Evolutionary conservation across 495 filamentous ascomycete genomes (phyloP), one percentile per base, ranked within the genome.

Genomic region (Aspergillus affinis): DNA sequence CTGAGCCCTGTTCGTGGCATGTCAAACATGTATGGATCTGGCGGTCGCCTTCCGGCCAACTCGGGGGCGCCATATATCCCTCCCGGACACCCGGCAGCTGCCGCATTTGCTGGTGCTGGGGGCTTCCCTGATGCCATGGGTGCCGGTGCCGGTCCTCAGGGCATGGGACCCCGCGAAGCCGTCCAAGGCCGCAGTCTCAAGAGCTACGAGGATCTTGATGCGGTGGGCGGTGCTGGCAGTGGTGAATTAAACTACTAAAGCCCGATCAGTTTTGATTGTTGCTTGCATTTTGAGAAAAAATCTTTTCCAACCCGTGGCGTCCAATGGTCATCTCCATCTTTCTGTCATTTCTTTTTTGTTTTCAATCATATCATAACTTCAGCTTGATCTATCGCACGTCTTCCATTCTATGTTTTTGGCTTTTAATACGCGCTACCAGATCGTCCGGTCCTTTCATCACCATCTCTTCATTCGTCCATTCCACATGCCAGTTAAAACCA

Each of bases 131-230:
- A 79, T 58, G 75, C 78, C 2, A 72, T 74, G 60, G 75, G 74
- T 44, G 78, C 74, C 19, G 85, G 85, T 48, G 83, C 84, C 53
- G 85, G 86, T 3, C 80, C 79, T 57, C 88, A 88, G 49, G 85
- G 88, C 1, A 85, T 92, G 61, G 90, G 89, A 3, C 92, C 92
- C 3, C 78, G 88, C 17, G 91, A 95, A 74, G 90, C 93, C 1
- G 90, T 96, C 2, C 88, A 92, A 62, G 94, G 95, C 4, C 84
- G 94, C 49, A 96, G 89, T 47, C 69, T 98, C 36, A 96, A 94
- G 81, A 95, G 90, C 71, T 98, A 98, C 72, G 95, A 98, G 73
- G 94, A 98, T 74, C 77, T 98, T 2, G 94, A 98, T 77, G 93
- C 94, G 17, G 80, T 85, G 36, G 79, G 76, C 27, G 77, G 76